A percentile compares a stretch with the other conserved stretches of the same genome.
Evolutionary conservation across 257 asterid genomes (phyloP).

Genomic region (Solanum ossicruentum): DNA sequence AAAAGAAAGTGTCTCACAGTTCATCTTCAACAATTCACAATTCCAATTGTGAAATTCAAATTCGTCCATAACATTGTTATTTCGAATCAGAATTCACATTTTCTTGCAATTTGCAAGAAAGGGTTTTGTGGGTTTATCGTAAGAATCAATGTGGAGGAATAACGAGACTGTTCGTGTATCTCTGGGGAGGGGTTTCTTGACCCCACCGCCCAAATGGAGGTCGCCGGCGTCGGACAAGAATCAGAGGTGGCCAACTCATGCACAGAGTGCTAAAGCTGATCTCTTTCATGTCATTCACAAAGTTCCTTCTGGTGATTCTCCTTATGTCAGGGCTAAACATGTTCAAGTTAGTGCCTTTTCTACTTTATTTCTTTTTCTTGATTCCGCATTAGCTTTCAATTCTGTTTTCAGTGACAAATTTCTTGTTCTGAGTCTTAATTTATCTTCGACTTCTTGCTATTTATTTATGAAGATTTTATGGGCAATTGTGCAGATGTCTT

Average conservation of each 20-base stretch:
- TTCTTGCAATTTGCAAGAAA: background rate
- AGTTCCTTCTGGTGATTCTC: conserved; percentile 83
- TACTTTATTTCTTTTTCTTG: background rate
- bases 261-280: conserved; percentile 15
- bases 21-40: background rate
- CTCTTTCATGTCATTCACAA: conserved; percentile 58
- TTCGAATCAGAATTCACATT: background rate
- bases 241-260: conserved; percentile 19
- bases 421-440: background rate
- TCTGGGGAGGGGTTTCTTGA: conserved; percentile 43
- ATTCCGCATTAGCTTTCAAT: background rate
- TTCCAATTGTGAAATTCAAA: background rate
- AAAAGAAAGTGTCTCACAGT: background rate
- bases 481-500: background rate
- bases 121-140: background rate
- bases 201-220: conserved; percentile 63
- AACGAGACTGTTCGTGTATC: background rate
- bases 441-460: background rate
- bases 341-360: conserved; percentile 46
- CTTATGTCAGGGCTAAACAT: conserved; percentile 76
- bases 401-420: background rate
- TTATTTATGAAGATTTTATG: background rate
- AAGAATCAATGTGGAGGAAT: background rate
- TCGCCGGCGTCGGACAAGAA: conserved; percentile 45
- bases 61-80: background rate